phyloP scores from a whole-genome alignment of 345 rosid genomes.

The Xanthoceras sorbifolium region DNA sequence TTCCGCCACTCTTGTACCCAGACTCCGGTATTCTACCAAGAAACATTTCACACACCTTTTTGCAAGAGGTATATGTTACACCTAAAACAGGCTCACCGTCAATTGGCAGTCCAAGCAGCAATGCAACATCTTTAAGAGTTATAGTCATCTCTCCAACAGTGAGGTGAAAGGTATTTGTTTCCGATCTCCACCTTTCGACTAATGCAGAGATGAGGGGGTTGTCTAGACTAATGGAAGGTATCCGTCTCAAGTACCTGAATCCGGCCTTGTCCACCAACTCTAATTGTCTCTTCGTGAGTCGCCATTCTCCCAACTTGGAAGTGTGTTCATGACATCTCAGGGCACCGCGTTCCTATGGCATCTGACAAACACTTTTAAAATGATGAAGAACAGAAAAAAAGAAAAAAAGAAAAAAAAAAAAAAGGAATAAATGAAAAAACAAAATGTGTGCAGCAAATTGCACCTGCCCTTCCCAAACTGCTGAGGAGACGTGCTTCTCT shows the following conservation, averaged over 20 bases:
- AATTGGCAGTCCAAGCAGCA: conserved; percentile 65
- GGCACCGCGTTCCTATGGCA: conserved; percentile 59
- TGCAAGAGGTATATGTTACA: conserved; percentile 48
- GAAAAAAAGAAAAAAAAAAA: not conserved
- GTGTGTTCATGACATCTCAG: conserved; percentile 85
- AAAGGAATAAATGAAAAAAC: not conserved
- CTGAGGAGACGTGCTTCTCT: conserved; percentile 77
- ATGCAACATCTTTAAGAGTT: conserved; percentile 59
- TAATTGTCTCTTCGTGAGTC: conserved; percentile 50
- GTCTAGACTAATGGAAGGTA: conserved; percentile 71
- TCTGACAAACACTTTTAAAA: not conserved
- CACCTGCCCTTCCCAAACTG: conserved; percentile 77
- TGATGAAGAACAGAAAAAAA: not conserved
- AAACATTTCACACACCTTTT: conserved; percentile 44
- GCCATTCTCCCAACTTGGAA: conserved; percentile 68
- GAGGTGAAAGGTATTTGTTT: conserved; percentile 69
- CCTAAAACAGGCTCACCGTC: conserved; percentile 78
- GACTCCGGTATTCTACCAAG: conserved; percentile 61
- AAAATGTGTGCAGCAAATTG: not conserved
- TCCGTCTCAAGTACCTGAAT: conserved; percentile 56
- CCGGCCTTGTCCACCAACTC: conserved; percentile 74
- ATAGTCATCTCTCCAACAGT: conserved; percentile 70
- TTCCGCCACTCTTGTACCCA: conserved; percentile 68
- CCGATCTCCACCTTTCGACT: conserved; percentile 80
- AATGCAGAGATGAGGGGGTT: conserved; percentile 67